These are phyloP conservation scores for Melanomma pulvis-pyrius DNA, from an alignment of 495 filamentous ascomycete species.

Conservation along the genomic window DNA sequence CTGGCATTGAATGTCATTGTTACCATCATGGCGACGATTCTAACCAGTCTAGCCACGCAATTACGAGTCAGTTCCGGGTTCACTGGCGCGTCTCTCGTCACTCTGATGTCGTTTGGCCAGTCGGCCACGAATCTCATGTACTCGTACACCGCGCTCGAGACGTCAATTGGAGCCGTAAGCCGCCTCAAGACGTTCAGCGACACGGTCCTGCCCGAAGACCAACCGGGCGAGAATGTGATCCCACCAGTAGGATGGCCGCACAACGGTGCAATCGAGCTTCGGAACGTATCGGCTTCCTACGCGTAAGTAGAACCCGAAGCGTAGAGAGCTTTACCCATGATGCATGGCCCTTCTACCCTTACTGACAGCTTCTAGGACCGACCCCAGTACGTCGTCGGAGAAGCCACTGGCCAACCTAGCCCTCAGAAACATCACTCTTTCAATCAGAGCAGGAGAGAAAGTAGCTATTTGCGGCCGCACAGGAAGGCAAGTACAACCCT, in stretches of 20 bases:
- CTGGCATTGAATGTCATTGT: slow-evolving; percentile 48
- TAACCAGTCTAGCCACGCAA: slow-evolving; percentile 42
- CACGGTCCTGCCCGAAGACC: neutral
- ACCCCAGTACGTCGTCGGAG: no score
- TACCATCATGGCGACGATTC: slow-evolving; percentile 41
- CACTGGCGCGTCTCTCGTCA: slow-evolving; percentile 49
- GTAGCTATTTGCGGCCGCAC: no score
- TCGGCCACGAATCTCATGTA: slow-evolving; percentile 39
- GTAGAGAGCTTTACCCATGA: no score
- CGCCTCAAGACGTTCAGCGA: slow-evolving; percentile 24
- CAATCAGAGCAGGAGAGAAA: no score
- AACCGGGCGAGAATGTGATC: neutral
- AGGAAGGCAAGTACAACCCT: no score
- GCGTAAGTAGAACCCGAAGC: no score
- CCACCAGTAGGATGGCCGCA: neutral
- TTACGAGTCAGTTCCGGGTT: slow-evolving; percentile 33
- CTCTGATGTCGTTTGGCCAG: slow-evolving; percentile 45
- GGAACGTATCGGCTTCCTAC: neutral
- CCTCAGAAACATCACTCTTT: no score
- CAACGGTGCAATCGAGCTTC: neutral
- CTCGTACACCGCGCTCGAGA: slow-evolving; percentile 54
- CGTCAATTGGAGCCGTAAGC: slow-evolving; percentile 55
- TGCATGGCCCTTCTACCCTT: no score
- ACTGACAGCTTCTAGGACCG: no score
- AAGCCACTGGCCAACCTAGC: no score